Conservation (phyloP, 345 rosid genomes). For the Lagerstroemia speciosa region DNA sequence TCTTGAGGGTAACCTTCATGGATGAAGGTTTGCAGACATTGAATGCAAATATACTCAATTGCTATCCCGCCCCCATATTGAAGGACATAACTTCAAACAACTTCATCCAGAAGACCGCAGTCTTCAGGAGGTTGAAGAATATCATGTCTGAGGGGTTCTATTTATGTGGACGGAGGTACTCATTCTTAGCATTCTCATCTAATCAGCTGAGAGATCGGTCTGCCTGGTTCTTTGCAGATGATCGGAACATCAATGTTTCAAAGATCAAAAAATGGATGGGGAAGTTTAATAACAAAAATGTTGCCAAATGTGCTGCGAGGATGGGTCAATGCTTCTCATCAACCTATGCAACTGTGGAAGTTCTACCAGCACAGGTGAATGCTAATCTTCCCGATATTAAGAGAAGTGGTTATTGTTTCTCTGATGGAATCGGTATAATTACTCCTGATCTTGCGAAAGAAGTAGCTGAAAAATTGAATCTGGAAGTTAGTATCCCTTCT, state of each 20-base stretch:
- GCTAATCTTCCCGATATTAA: constrained; percentile 42
- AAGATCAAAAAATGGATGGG: constrained; percentile 72
- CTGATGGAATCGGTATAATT: constrained; percentile 83
- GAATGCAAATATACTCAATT: constrained; percentile 49
- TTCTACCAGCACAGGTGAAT: constrained; percentile 43
- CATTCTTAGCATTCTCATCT: constrained; percentile 86
- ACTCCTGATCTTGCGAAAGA: constrained; percentile 73
- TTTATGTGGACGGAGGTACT: constrained; percentile 68
- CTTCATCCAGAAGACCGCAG: constrained; percentile 54
- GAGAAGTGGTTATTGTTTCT: constrained; percentile 55
- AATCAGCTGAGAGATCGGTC: constrained; percentile 86
- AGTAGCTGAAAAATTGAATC: constrained; percentile 58
- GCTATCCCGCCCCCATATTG: constrained; percentile 60
- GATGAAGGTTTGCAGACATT: constrained; percentile 79
- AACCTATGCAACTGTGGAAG: constrained; percentile 78
- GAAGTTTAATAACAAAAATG: constrained; percentile 44
- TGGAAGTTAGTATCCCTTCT: constrained; percentile 46
- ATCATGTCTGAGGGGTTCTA: constrained; percentile 63
- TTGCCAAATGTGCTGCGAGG: constrained; percentile 89
- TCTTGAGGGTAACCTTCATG: constrained; percentile 82
- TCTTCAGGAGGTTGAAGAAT: constrained; percentile 58
- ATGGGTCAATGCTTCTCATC: constrained; percentile 97
- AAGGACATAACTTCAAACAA: constrained; percentile 37
- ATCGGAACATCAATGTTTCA: constrained; percentile 33
- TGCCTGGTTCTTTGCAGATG: constrained; percentile 93